Percentiles rank a stretch among this genome's conserved stretches.
These are phyloP conservation scores for Capronia epimyces DNA, from an alignment of 2,329 filamentous ascomycete genomes.

Conservation along the genomic window DNA sequence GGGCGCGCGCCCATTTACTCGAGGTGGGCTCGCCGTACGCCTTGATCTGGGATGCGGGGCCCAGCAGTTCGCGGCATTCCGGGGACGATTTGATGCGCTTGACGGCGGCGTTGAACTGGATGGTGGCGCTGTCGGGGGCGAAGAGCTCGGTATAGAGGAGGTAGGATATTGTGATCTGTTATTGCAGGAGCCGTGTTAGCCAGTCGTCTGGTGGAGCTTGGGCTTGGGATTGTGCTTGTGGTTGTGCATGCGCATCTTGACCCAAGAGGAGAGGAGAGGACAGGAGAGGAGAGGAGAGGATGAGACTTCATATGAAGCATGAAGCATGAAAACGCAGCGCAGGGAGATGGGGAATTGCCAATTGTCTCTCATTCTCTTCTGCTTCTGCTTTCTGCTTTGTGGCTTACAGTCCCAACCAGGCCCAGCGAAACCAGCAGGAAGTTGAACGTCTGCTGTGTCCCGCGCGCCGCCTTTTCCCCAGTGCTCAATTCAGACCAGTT, in stretches of 20 bases:
- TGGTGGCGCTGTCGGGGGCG: conserved; percentile 75
- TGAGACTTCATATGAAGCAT: no score
- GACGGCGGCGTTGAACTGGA: conserved; percentile 82
- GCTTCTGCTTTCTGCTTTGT: not conserved
- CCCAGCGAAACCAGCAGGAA: conserved; percentile 71
- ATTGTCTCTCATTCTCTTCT: not conserved
- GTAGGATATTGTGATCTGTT: conserved; percentile 68
- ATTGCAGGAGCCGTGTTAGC: conserved; percentile 3
- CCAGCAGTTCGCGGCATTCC: conserved; percentile 67
- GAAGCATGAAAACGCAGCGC: no score
- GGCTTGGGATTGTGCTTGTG: no score
- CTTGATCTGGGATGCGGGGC: conserved; percentile 66
- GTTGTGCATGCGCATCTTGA: no score
- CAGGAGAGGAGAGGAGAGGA: no score
- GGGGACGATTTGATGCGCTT: conserved; percentile 69
- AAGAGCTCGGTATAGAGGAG: conserved; percentile 79
- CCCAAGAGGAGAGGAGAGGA: no score
- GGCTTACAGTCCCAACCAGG: conserved; percentile 66
- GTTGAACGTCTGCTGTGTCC: conserved; percentile 88
- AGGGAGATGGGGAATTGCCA: no score
- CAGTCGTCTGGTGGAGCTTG: no score
- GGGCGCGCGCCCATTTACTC: conserved; percentile 71
- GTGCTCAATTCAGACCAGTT: conserved; percentile 72
- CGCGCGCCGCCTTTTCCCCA: conserved; percentile 73
- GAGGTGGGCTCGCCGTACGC: conserved; percentile 75